Base-by-base conservation (phyloP, 139 green algal genomes). In the Chlamydomonas incerta region DNA sequence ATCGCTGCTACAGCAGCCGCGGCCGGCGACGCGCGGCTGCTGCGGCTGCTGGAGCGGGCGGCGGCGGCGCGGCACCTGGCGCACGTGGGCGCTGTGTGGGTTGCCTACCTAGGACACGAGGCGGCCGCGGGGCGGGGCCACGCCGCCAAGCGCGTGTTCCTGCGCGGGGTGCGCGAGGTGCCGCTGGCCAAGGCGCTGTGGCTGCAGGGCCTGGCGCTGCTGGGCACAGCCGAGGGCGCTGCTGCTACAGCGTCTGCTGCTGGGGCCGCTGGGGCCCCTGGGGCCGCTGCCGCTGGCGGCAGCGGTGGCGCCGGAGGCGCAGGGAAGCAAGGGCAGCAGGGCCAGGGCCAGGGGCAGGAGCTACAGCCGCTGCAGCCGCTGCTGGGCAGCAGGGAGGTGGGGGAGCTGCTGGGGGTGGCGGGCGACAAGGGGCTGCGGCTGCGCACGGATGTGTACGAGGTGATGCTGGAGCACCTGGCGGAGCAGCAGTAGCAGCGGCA, bases 171-270 rank as follows among this genome's bases (percentile, higher is more conserved):
- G 15, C 93, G 94, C 24, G 88, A 92, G 69, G 96, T 92, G 79
- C 95, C 95, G 28, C 93, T 95, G 81, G 87, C 74, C 60, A 98
- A 98, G 89, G 82, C 71, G 10, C 60, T 98, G 46, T 98, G 95
- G 95, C 67, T 97, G 81, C 89, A 90, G 55, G 95, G 93, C 23
- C 88, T 97, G 33, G 47, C 34, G 41, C 62, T 80, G 65, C 73
- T 96, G 57, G 80, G 86, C 6, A 41, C 14, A 8, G 70, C 14
- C 41, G 41, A 26, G 28, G 46, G 26, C 28, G 29, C 71, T 18
- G 46, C 46, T 6, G 71, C 28, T 15, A 28, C 46, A 15, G 47
- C 13, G 28, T n/a, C 6, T 20, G 10, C 29, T 21, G 24, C 70
- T n/a, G 83, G 74, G 21, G 71, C 46, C 10, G 71, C 17, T 1